Evolutionary conservation across 371 early-diverging fungal genomes (phyloP), one percentile per base, ranked within the genome.

Genomic region (Haplosporangium sp.): DNA sequence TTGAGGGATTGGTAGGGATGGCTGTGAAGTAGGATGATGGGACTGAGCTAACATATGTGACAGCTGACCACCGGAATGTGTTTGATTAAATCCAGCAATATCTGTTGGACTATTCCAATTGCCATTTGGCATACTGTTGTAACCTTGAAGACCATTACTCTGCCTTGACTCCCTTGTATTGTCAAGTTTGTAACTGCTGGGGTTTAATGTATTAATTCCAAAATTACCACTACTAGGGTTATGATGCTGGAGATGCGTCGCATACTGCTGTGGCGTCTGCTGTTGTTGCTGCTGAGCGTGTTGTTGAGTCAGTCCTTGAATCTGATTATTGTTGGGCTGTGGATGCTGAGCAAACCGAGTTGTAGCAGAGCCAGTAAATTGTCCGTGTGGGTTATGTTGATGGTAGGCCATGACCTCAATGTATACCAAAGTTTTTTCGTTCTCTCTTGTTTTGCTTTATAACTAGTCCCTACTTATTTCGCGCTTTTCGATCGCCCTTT

Each of bases 351-450:
- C 61, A 67, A 72, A 77, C 20, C 77, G 64, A 15, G 77, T 39
- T 17, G 69, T 61, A 56, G 77, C 57, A 3, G 76, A 57, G 17
- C 77, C 69, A 11, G 70, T 13, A 61, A 78, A 73, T 61, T 73
- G 79, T 27, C 74, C 78, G 27, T 78, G 78, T 56, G 64, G 79
- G 56, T 78, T 73, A 38, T 78, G 79, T 39, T 69, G 65, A 55
- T 78, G 71, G 53, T 78, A 73, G 6, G 79, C 69, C 79, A 78
- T 78, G 55, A 58, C 60, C 13, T 38, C 58, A 17, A 9, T 57
- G 37, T 19, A 17, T 44, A 44, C 13, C 13, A 10, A 13, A 10
- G 44, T 44, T 44, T 13, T 44, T 44, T 27, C 27, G 44, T 44
- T 44, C 44, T 44, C 44, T 44, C 13, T 44, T 45, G 45, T 45